These are phyloP conservation scores for Chalaropsis ovoidea DNA, from an alignment of 2,329 filamentous ascomycete species.

Conservation along the genomic window DNA sequence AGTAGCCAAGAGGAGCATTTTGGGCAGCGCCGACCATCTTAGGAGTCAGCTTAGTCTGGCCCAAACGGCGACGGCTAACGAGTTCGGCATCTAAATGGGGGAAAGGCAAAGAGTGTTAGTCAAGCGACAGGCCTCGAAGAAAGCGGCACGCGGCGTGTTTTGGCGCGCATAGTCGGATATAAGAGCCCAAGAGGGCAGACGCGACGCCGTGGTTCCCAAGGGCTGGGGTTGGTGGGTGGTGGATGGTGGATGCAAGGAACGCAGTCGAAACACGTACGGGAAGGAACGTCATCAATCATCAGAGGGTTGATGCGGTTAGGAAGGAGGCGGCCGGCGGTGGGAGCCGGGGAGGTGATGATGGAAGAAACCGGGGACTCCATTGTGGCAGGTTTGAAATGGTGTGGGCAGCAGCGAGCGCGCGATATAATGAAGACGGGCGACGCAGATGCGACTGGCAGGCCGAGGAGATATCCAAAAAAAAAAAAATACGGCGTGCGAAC, in stretches of 20 bases:
- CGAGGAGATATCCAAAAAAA: not conserved
- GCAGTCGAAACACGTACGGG: slow-evolving; percentile 24
- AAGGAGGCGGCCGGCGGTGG: slow-evolving; percentile 35
- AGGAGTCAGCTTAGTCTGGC: slow-evolving; percentile 80
- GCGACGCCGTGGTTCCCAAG: not conserved
- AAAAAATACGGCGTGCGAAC: not conserved
- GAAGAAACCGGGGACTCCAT: slow-evolving; percentile 23
- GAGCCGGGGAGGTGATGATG: slow-evolving; percentile 28
- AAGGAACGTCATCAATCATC: slow-evolving; percentile 50
- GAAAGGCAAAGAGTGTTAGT: slow-evolving; percentile 16
- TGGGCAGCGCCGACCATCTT: slow-evolving; percentile 68
- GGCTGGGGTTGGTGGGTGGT: not conserved
- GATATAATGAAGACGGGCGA: not conserved
- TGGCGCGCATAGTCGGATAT: not conserved
- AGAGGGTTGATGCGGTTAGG: slow-evolving; percentile 53
- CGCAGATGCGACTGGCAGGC: not conserved
- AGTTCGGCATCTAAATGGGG: slow-evolving; percentile 54
- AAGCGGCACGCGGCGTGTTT: not conserved
- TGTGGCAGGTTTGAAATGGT: slow-evolving; percentile 4
- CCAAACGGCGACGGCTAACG: slow-evolving; percentile 73
- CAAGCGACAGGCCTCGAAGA: not conserved
- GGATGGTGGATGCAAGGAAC: not conserved
- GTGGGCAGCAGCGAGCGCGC: not conserved
- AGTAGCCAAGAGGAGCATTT: slow-evolving; percentile 66
- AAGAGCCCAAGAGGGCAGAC: not conserved